These are phyloP conservation scores for Diplocarpon mali DNA, from an alignment of 2,329 filamentous ascomycete genomes.

Conservation along the genomic window DNA sequence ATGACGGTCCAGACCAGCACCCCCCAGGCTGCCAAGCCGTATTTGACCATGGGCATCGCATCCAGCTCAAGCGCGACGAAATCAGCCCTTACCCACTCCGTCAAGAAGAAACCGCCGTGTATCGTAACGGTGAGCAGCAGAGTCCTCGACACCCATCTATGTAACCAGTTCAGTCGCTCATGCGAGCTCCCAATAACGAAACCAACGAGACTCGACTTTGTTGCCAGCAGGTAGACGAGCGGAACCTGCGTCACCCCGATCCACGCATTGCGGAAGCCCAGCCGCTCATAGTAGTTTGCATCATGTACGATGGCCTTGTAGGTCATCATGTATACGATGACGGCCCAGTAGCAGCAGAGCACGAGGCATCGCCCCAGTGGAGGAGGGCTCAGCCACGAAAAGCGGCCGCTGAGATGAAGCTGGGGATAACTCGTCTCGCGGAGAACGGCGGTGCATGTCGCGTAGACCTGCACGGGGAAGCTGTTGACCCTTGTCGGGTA, in stretches of 20 bases:
- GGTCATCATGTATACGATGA: conserved; percentile 47
- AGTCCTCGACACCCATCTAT: conserved; percentile 60
- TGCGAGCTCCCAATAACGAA: conserved; percentile 51
- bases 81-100: conserved; percentile 48
- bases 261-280: conserved; percentile 59
- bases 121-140: conserved; percentile 58
- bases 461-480: conserved; percentile 39
- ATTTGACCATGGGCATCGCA: conserved; percentile 54
- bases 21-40: conserved; percentile 56
- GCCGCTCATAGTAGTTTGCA: conserved; percentile 49
- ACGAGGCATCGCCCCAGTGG: conserved; percentile 44
- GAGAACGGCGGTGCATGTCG: conserved; percentile 44
- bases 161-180: conserved; percentile 62
- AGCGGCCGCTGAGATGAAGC: conserved; percentile 34
- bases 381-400: conserved; percentile 48
- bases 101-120: conserved; percentile 60
- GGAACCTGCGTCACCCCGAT: conserved; percentile 53
- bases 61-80: conserved; percentile 47
- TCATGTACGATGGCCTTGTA: conserved; percentile 39
- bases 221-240: conserved; percentile 49
- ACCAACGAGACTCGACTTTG: conserved; percentile 49
- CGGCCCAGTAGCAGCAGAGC: conserved; percentile 45
- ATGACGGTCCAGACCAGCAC: conserved; percentile 55
- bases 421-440: conserved; percentile 48
- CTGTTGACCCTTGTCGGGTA: conserved; percentile 43